Evolutionary conservation across 2,329 filamentous ascomycete genomes (phyloP), one percentile per base, ranked within the genome.

Genomic region (Fusarium irregulare): DNA sequence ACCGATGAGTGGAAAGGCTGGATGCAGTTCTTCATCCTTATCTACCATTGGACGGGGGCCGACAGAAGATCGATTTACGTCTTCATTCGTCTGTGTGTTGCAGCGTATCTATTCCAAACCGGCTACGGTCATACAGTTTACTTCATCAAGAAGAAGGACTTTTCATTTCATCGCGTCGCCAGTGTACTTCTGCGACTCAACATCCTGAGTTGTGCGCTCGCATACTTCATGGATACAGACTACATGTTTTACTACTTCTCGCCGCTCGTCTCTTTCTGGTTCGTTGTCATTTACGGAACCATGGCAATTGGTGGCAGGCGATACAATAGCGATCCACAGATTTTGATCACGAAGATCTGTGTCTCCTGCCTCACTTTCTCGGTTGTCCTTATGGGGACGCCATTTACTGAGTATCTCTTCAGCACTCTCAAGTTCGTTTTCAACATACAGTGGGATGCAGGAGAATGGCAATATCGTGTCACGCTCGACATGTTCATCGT

Each of bases 1-100:
- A 87, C 85, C 0, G 84, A 90, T 60, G 89, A 91, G 75, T 89
- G 88, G 84, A 91, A 90, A 78, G 89, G 89, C 4, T 86, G 87
- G 82, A 88, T 91, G 85, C 88, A 90, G 68, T 80, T 82, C 14
- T 76, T 84, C 14, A 78, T 83, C 44, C 66, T 83, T 6, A 79
- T 87, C 18, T 90, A 88, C 71, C 84, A 88, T 69, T 90, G 87
- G 75, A 86, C 86, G 46, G 82, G 85, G 20, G 84, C 83, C 14
- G 85, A 63, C 73, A 80, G 12, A 12, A 54, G 56, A 5, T 74
- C 87, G 6, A 81, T 88, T 41, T 87, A 89, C 78, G 82, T 87
- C 68, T 76, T 87, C 55, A 78, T 87, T 16, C 84, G 86, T 28
- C 74, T 89, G 4, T 78, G 86, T 23, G 80, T 88, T 12, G 84